Conservation (phyloP, 1,284 basidiomycete species). For the Boletus hoseneyae region DNA sequence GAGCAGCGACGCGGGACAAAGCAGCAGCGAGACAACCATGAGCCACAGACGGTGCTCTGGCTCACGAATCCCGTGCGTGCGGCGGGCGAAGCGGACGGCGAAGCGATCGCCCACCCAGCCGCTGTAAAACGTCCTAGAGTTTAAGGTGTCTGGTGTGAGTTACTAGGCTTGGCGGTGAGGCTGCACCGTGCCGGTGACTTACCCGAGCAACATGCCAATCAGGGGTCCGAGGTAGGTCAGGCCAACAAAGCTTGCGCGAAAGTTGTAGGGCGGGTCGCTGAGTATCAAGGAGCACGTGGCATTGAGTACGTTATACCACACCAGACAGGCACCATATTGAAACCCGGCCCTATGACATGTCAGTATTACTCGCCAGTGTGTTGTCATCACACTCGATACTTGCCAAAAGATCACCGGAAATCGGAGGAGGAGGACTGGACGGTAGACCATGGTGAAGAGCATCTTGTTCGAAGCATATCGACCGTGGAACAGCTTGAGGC, state of each 20-base stretch:
- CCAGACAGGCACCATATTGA: constrained; percentile 16
- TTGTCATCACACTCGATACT: background rate
- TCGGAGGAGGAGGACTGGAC: constrained; percentile 13
- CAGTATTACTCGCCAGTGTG: too few species aligned
- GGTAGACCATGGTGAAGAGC: constrained; percentile 17
- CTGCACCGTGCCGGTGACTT: background rate
- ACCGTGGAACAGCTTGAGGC: constrained; percentile 12
- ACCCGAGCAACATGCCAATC: constrained; percentile 18
- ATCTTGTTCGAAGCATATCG: constrained; percentile 19
- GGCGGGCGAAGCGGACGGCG: constrained; percentile 14
- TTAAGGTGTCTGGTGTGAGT: too few species aligned
- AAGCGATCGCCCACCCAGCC: constrained; percentile 17
- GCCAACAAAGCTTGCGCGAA: constrained; percentile 17
- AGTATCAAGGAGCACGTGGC: constrained; percentile 17
- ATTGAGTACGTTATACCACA: constrained; percentile 20
- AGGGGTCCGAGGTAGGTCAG: constrained; percentile 15
- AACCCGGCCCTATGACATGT: constrained; percentile 1
- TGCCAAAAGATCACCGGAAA: constrained; percentile 20
- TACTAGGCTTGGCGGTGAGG: too few species aligned
- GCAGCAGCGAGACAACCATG: constrained; percentile 14
- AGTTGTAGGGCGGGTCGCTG: constrained; percentile 14
- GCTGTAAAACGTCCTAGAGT: constrained; percentile 15
- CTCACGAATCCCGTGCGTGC: constrained; percentile 11
- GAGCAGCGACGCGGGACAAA: constrained; percentile 16
- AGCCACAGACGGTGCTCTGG: constrained; percentile 20